These are phyloP conservation scores for Lactarius vividus DNA, from an alignment of 768 basidiomycete species.

Conservation along the genomic window DNA sequence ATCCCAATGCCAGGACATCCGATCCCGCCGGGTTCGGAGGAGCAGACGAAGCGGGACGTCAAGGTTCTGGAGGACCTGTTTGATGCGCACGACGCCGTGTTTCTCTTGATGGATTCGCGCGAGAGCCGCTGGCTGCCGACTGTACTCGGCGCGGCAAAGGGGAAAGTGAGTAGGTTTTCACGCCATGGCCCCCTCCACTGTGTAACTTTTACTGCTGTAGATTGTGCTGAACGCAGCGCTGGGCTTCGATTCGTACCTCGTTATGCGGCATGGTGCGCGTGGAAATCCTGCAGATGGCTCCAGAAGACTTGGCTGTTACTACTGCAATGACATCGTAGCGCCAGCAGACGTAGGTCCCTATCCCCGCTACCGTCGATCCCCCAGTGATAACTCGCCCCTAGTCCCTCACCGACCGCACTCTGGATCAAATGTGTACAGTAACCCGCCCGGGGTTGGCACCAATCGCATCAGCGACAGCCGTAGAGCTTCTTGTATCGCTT, in stretches of 20 bases:
- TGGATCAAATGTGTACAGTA: constrained; percentile 99
- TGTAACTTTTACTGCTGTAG: constrained; percentile 37
- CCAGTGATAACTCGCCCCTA: constrained; percentile 23
- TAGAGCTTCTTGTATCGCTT: constrained; percentile 86
- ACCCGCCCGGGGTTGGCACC: constrained; percentile 92
- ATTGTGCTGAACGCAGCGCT: constrained; percentile 93
- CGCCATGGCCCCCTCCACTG: background rate
- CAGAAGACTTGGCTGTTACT: constrained; percentile 82
- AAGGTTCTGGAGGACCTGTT: constrained; percentile 71
- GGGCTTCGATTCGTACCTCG: constrained; percentile 94
- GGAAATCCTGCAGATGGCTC: constrained; percentile 34
- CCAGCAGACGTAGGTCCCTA: constrained; percentile 74
- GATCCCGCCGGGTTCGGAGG: constrained; percentile 56
- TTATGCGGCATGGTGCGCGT: constrained; percentile 91
- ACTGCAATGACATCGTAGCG: constrained; percentile 97
- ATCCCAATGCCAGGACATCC: constrained; percentile 99
- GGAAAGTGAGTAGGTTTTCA: constrained; percentile 54
- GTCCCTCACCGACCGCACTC: constrained; percentile 82
- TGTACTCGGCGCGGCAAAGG: constrained; percentile 77
- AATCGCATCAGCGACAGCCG: constrained; percentile 88
- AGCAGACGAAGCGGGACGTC: constrained; percentile 66
- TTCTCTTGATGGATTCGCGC: constrained; percentile 96
- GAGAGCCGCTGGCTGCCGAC: constrained; percentile 97
- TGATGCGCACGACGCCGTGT: constrained; percentile 84
- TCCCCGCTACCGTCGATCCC: background rate